phyloP scores from a whole-genome alignment of 148 eudicot species.

The Dianthus caryophyllus region DNA sequence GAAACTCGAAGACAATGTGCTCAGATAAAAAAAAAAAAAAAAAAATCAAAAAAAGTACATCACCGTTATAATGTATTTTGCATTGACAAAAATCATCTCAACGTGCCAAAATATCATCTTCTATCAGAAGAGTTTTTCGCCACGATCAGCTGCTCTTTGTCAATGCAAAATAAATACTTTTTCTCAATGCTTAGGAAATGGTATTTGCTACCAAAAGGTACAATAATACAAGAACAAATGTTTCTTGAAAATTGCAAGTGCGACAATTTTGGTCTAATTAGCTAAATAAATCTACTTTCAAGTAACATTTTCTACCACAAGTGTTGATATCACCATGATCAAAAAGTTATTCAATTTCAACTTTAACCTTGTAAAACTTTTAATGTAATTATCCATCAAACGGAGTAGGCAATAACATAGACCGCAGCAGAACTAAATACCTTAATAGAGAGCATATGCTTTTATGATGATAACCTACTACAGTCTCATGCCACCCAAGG shows the following conservation, averaged over 20 bases:
- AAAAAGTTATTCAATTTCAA: not conserved
- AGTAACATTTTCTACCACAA: not conserved
- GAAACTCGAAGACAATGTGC: slow-evolving; percentile 21
- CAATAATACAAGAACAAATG: no score
- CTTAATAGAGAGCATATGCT: not conserved
- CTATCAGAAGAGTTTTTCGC: no score
- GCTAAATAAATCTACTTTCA: no score
- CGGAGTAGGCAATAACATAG: not conserved
- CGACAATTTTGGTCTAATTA: no score
- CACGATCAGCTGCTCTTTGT: no score
- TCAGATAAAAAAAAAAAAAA: not conserved
- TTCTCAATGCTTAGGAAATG: no score
- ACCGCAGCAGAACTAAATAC: not conserved
- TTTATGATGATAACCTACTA: not conserved
- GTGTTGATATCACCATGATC: not conserved
- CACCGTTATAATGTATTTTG: not conserved
- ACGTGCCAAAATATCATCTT: not conserved
- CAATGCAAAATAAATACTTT: no score
- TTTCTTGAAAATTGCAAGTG: not conserved
- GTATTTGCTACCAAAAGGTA: no score
- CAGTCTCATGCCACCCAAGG: not conserved
- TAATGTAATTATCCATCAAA: not conserved
- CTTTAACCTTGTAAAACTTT: not conserved
- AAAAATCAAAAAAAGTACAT: slow-evolving; percentile 5
- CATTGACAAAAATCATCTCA: not conserved